Percentiles rank a stretch among this genome's conserved stretches.
Evolutionary conservation across 2,329 filamentous ascomycete genomes (phyloP).

Genomic region (Aspergillus bombycis): DNA sequence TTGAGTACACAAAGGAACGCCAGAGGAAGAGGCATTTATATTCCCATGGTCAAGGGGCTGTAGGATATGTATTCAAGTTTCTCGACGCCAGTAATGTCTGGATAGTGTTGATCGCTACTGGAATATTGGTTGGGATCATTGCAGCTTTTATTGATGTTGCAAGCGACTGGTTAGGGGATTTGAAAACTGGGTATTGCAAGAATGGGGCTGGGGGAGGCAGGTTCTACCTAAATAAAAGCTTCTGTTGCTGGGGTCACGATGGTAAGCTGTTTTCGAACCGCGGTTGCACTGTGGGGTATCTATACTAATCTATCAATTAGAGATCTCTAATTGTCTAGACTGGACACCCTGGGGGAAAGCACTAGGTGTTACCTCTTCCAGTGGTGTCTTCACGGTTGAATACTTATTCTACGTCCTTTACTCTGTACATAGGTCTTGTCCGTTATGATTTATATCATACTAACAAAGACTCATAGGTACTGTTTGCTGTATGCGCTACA

Average conservation of each 20-base stretch:
- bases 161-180: constrained; percentile 89
- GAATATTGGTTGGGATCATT: constrained; percentile 78
- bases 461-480: constrained; percentile 55
- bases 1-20: constrained; percentile 95
- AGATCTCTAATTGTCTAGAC: constrained; percentile 76
- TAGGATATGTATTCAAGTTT: constrained; percentile 73
- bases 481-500: constrained; percentile 77
- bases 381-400: constrained; percentile 78
- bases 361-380: constrained; percentile 65
- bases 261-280: constrained; percentile 37
- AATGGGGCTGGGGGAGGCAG: constrained; percentile 75
- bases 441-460: background rate
- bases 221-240: constrained; percentile 88
- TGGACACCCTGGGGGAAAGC: constrained; percentile 86
- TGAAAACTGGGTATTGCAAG: constrained; percentile 88
- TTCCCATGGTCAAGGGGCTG: constrained; percentile 67
- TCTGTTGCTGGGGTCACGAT: constrained; percentile 93
- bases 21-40: constrained; percentile 80
- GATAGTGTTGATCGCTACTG: constrained; percentile 84
- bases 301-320: constrained; percentile 38
- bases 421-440: constrained; percentile 63
- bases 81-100: constrained; percentile 89
- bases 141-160: constrained; percentile 88
- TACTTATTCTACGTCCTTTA: constrained; percentile 86
- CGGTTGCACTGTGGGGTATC: background rate